Conservation (phyloP, 2,329 filamentous ascomycete species). For the Diaporthe vexans region DNA sequence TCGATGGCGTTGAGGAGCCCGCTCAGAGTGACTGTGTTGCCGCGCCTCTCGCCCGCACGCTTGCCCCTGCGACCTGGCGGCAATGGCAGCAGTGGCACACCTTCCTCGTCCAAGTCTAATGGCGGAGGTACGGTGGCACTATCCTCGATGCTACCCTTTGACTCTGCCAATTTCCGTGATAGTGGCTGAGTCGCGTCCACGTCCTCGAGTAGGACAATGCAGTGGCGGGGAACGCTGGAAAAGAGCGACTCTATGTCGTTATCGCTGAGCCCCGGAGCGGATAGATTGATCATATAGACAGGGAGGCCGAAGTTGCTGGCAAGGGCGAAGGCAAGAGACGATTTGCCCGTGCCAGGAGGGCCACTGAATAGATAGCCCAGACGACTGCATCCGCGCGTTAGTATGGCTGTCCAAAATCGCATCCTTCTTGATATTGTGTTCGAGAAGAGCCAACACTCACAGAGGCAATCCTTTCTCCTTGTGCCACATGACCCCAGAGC, state of each 20-base stretch:
- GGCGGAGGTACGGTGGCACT: neutral
- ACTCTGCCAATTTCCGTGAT: neutral
- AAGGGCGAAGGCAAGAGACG: constrained; percentile 37
- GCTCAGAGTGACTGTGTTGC: constrained; percentile 37
- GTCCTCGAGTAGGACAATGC: constrained; percentile 39
- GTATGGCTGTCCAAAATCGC: neutral
- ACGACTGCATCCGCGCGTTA: constrained; percentile 6
- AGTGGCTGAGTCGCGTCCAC: constrained; percentile 39
- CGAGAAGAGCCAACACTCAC: neutral
- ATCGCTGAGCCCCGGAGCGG: constrained; percentile 23
- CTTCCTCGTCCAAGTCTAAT: neutral
- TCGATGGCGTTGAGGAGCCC: constrained; percentile 40
- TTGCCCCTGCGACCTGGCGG: neutral
- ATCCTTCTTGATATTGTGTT: neutral
- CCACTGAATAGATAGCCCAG: constrained; percentile 40
- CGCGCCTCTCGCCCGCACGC: neutral
- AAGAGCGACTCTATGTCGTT: constrained; percentile 35
- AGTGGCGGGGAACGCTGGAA: constrained; percentile 30
- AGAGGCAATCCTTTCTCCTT: constrained; percentile 39
- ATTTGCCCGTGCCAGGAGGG: constrained; percentile 40
- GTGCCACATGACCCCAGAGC: constrained; percentile 36
- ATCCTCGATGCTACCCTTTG: neutral
- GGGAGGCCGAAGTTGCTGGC: constrained; percentile 37
- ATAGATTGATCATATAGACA: constrained; percentile 40
- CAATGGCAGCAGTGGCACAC: neutral